Evolutionary conservation across 345 rosid species (phyloP).

Genomic region (Camelina sativa): DNA sequence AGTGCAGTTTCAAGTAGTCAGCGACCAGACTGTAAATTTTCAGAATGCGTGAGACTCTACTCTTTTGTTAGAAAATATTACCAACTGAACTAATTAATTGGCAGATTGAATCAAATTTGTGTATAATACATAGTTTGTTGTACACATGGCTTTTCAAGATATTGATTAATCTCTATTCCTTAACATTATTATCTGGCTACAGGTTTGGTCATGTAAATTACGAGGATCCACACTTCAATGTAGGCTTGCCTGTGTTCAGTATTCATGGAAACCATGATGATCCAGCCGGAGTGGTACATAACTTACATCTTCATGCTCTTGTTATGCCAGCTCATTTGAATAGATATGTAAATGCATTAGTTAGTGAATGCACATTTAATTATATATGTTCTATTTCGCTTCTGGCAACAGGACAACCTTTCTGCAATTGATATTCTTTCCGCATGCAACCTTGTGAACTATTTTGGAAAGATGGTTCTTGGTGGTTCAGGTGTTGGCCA

Average conservation of each 20-base stretch:
- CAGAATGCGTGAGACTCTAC: conserved; percentile 62
- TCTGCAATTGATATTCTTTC: conserved; percentile 96
- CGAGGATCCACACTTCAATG: conserved; percentile 98
- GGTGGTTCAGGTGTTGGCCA: conserved; percentile 99
- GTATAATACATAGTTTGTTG: conserved; percentile 10
- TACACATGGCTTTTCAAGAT: conserved; percentile 13
- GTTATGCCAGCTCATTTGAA: conserved; percentile 23
- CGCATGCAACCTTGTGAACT: conserved; percentile 94
- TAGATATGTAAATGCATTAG: conserved; percentile 3
- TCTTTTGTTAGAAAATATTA: conserved; percentile 21
- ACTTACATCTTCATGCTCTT: conserved; percentile 29
- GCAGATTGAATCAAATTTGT: conserved; percentile 18
- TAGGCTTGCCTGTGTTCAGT: conserved; percentile 95
- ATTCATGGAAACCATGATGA: conserved; percentile 99
- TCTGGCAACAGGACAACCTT: conserved; percentile 87
- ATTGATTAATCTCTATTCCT: conserved; percentile 15
- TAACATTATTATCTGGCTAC: conserved; percentile 41
- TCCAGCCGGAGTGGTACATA: conserved; percentile 98
- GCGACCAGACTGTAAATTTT: conserved; percentile 95
- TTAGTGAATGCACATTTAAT: neutral
- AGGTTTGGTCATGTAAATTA: conserved; percentile 99
- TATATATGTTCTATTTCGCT: conserved; percentile 31
- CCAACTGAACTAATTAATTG: neutral
- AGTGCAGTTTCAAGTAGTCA: conserved; percentile 97
- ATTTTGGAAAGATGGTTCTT: conserved; percentile 98